A percentile compares a stretch with the other conserved stretches of the same genome.
These are phyloP conservation scores for Apiospora sp. DNA, from an alignment of 2,329 filamentous ascomycete genomes.

Conservation along the genomic window DNA sequence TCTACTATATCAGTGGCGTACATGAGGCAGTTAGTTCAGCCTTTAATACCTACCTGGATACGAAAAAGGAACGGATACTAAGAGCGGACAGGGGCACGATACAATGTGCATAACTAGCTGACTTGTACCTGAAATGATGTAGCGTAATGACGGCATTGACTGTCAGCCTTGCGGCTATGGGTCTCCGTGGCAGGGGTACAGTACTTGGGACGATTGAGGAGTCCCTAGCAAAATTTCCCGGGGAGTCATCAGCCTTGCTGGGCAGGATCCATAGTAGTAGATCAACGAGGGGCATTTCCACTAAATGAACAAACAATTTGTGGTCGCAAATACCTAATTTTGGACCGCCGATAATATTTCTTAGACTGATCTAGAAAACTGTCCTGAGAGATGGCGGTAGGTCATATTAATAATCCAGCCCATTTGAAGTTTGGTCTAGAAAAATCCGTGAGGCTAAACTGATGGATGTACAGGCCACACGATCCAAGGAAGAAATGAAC, in stretches of 20 bases:
- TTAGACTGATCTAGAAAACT: background rate
- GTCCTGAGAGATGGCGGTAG: slow-evolving; percentile 3
- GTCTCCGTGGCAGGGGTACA: background rate
- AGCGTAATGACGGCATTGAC: slow-evolving; percentile 15
- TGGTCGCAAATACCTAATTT: slow-evolving; percentile 9
- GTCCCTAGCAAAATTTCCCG: background rate
- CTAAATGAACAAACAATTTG: background rate
- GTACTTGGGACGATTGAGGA: background rate
- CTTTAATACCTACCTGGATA: background rate
- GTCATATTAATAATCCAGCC: background rate
- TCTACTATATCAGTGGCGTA: background rate
- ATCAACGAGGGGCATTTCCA: slow-evolving; percentile 18
- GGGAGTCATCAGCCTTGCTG: slow-evolving; percentile 15
- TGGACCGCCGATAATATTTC: background rate
- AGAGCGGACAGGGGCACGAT: background rate
- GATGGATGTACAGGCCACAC: background rate
- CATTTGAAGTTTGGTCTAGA: background rate
- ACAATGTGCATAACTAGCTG: background rate
- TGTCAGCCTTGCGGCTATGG: slow-evolving; percentile 22
- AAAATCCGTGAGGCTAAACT: background rate
- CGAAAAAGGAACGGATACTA: background rate
- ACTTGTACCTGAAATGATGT: background rate
- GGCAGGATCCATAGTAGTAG: background rate
- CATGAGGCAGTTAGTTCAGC: background rate
- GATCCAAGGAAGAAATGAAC: slow-evolving; percentile 46